These are phyloP conservation scores for Pseudogymnoascus sp. DNA, from an alignment of 2,329 filamentous ascomycete genomes.

Conservation along the genomic window DNA sequence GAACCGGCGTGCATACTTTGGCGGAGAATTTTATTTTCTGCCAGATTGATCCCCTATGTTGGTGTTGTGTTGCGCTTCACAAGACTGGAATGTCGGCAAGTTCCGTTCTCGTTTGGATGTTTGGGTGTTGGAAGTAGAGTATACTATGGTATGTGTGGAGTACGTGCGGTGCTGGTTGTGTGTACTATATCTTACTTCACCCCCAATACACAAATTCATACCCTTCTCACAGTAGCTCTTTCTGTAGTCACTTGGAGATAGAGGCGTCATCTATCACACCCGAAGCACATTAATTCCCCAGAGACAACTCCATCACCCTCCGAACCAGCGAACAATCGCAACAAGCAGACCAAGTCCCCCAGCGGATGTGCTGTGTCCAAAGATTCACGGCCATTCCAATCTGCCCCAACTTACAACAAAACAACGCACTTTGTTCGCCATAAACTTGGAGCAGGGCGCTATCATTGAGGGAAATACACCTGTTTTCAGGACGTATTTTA, in stretches of 20 bases:
- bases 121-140: conserved; percentile 6
- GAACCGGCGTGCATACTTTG: not conserved
- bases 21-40: not conserved
- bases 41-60: not conserved
- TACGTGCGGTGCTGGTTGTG: not conserved
- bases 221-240: conserved; percentile 6
- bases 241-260: not conserved
- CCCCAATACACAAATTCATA: conserved; percentile 3
- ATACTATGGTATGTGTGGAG: not conserved
- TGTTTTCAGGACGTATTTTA: conserved; percentile 4
- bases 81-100: conserved; percentile 49
- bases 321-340: not conserved
- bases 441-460: not conserved
- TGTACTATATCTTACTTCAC: conserved; percentile 2
- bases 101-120: conserved; percentile 1
- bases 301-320: not conserved
- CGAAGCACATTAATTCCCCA: not conserved
- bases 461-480: not conserved
- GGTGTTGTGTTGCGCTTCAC: conserved; percentile 67
- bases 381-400: not conserved
- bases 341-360: not conserved
- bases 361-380: not conserved
- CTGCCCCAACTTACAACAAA: not conserved
- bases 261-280: not conserved
- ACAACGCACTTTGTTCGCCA: not conserved